A percentile compares a stretch with the other conserved stretches of the same genome.
phyloP scores from a whole-genome alignment of 2,329 filamentous ascomycete genomes.

The Pyricularia sp. region DNA sequence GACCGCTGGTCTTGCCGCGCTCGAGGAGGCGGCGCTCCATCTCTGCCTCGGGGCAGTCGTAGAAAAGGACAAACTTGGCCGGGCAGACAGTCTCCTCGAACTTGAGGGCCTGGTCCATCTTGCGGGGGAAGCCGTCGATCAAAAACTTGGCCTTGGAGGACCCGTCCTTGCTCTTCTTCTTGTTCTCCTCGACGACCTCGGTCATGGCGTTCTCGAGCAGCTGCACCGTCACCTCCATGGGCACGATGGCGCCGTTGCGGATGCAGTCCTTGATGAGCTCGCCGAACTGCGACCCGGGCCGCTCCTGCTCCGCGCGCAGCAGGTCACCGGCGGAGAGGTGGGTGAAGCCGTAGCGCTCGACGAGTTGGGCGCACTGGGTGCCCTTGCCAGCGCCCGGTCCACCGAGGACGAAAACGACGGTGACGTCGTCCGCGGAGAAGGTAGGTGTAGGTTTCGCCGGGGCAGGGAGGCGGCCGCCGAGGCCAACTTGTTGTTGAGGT shows the following conservation, averaged over 20 bases:
- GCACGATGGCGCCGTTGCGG: conserved; percentile 87
- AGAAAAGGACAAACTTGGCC: conserved; percentile 79
- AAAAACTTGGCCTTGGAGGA: conserved; percentile 56
- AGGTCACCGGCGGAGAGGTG: conserved; percentile 91
- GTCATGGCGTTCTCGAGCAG: conserved; percentile 90
- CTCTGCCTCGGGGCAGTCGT: conserved; percentile 79
- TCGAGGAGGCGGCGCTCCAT: conserved; percentile 78
- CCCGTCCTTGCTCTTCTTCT: conserved; percentile 15
- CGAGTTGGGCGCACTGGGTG: conserved; percentile 84
- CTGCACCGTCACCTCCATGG: conserved; percentile 96
- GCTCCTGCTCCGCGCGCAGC: conserved; percentile 83
- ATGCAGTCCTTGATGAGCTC: conserved; percentile 89
- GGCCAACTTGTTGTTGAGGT: conserved; percentile 19
- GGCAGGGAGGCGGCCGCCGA: conserved; percentile 28
- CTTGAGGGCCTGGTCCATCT: conserved; percentile 90
- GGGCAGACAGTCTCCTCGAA: conserved; percentile 85
- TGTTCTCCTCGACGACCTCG: conserved; percentile 41
- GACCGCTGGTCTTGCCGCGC: conserved; percentile 82
- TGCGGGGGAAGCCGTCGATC: conserved; percentile 77
- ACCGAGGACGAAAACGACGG: conserved; percentile 93
- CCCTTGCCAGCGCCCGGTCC: conserved; percentile 94
- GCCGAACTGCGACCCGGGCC: conserved; percentile 76
- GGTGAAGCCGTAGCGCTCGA: conserved; percentile 76
- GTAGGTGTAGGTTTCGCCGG: conserved; percentile 48
- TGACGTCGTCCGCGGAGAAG: conserved; percentile 65